Conservation (phyloP, 331 rosid genomes). For the Pyrus hybrid region DNA sequence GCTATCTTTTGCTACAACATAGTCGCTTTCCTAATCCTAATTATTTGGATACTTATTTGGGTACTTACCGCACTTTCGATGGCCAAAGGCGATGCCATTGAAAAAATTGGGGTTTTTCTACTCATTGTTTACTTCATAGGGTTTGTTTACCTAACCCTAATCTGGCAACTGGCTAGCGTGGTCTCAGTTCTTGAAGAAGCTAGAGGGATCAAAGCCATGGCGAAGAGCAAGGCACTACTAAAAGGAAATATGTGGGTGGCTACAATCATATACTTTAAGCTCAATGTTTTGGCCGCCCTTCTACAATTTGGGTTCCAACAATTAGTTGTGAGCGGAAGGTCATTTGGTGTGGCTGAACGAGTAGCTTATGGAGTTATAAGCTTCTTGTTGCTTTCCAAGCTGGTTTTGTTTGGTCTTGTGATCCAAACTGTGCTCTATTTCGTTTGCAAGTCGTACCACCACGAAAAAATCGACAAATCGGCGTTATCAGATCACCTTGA, state of each 20-base stretch:
- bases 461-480: constrained; percentile 74
- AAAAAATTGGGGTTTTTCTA: not conserved
- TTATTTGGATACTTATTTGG: not conserved
- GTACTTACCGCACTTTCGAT: not conserved
- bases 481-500: constrained; percentile 71
- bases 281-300: not conserved
- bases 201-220: constrained; percentile 52
- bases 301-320: constrained; percentile 29
- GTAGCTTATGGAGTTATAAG: constrained; percentile 31
- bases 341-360: constrained; percentile 19
- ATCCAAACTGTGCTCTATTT: constrained; percentile 64
- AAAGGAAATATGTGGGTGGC: constrained; percentile 56
- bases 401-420: constrained; percentile 50
- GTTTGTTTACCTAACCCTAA: constrained; percentile 31
- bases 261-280: constrained; percentile 14
- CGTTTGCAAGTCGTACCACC: constrained; percentile 84
- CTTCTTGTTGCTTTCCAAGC: constrained; percentile 24
- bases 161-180: constrained; percentile 62
- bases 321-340: constrained; percentile 38
- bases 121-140: constrained; percentile 23
- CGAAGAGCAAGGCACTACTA: constrained; percentile 45
- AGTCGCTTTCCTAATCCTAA: not conserved
- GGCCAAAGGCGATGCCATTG: rapidly evolving
- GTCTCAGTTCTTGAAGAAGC: constrained; percentile 62
- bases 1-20: constrained; percentile 36